Evolutionary conservation across 805 yeast genomes (phyloP), one percentile per base, ranked within the genome.

Genomic region (Danielia oregonensis): DNA sequence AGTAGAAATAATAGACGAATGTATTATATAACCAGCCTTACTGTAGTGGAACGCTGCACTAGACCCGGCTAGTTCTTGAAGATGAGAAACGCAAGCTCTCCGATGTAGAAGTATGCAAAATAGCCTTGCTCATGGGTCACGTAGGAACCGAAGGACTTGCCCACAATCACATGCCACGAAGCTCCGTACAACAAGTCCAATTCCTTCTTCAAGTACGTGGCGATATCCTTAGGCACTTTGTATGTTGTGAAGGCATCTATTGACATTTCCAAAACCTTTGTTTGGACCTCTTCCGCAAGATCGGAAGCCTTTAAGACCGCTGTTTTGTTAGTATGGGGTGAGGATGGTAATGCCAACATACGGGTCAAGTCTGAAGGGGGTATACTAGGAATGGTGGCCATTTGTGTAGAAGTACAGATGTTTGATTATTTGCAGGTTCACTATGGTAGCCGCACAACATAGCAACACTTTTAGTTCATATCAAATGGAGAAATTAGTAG

Each of bases 151-250:
- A 84, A 85, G 48, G 79, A 79, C 55, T 76, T 80, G 8, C 93
- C 94, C 34, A 82, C 88, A 32, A 85, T 72, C 2, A 82, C 86
- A 54, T 85, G 91, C 94, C 93, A 85, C 25, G 86, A 76, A 18
- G 78, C 72, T 0, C 89, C 91, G 39, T 69, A 74, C 29, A 67
- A 57, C 30, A 71, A 68, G 53, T 84, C 93, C 57, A 83, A 57
- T 43, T 72, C 80, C 46, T 80, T 79, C 62, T 84, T 85, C 40
- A 83, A 58, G 35, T 60, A 65, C 0, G 79, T 70, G 11, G 93
- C 89, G 24, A 82, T 64, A 35, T 83, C 91, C 44, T 76, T 76
- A 37, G 76, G 78, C 11, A 71, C 58, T 24, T 57, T 57, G 48
- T 67, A 65, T 13, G 63, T 49, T 17, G 62, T 57, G n/a, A 69